Evolutionary conservation across 169 alveolate species (phyloP), one percentile per base, ranked within the genome.

Genomic region (Plasmodium malariae): DNA sequence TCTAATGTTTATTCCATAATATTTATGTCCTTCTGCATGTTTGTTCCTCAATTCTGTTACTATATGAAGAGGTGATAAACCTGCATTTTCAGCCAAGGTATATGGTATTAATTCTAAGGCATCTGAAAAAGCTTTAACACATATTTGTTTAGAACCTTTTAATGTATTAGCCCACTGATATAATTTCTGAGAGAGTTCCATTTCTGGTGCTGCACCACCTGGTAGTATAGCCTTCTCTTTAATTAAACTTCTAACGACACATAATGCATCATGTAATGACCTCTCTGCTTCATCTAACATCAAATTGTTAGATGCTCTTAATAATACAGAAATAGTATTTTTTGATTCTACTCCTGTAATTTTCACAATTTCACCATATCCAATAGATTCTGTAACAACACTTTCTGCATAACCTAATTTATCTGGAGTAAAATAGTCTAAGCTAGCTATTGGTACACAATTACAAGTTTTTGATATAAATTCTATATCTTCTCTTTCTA

Each of bases 81-180:
- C 99, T n/a, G 99, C 99, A 90, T 99, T 99, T 95, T 98, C 99
- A 4, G 99, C 99, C n/a, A 99, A 97, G 48, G 99, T 99, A 96
- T 98, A 98, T 5, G 99, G 99, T 43, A 99, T 97, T 68, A 98
- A 97, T 95, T 99, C 99, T 60, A 99, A 95, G 45, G 99, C 99
- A 78, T 99, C 99, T 12, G 99, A 99, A 94, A 95, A 99, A 6
- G 99, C 99, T 89, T 97, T 97, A 68, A 97, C 98, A 91, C 99
- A 97, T 86, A 97, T 95, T 71, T 97, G 98, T 87, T 97, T 96
- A n/a, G 96, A 98, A 43, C 99, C 99, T 69, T 95, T 93, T 65
- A 98, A 93, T 9, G 96, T 92, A 74, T 96, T 93, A 19, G 99
- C 97, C 97, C 95, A 93, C 28, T 94, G 95, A 24, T 89, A 67